Evolutionary conservation across 2,329 filamentous ascomycete genomes (phyloP), one percentile per base, ranked within the genome.

Genomic region (Ilyonectria mors-panacis): DNA sequence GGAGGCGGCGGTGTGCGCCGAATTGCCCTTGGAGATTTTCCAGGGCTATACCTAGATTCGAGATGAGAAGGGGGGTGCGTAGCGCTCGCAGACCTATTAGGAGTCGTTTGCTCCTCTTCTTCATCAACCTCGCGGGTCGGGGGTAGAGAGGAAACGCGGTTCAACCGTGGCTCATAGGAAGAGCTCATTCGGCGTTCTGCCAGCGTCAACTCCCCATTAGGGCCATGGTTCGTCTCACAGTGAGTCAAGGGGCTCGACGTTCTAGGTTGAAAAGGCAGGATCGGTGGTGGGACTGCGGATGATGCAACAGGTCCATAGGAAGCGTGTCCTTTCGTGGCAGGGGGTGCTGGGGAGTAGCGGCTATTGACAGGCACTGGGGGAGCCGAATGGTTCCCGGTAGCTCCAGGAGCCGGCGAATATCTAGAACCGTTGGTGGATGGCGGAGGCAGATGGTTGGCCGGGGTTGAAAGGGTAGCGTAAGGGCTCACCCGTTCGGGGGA

Each of bases 241-340:
- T 92, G 88, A 6, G 89, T 89, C 65, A 92, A 78, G 1, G 90
- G 90, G 70, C 90, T 92, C 2, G 89, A 92, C 2, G 90, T 92
- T 69, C 90, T 83, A 9, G 90, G 89, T 68, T 89, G 85, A 73
- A 91, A 88, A 53, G 88, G 82, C 45, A 91, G 80, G 42, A 84
- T 78, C 15, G 87, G 81, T 28, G 85, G 83, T 9, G 84, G 79
- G 1, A 81, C 77, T 21, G 78, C 79, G 7, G 81, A 73, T 28
- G 77, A 70, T 30, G 76, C 72, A 15, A 81, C 74, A 17, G 79
- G 60, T 67, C 79, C 78, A 19, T 82, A 83, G 19, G 87, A 85
- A 51, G 78, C 82, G n/a, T 80, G 78, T 2, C 81, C 79, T 13
- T 86, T 83, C 7, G 81, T 76, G 21, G 73, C 73, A 9, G 81